Evolutionary conservation across 495 filamentous ascomycete species (phyloP), one percentile per base, ranked within the genome.

Genomic region (Hypomontagnella submonticulosa): DNA sequence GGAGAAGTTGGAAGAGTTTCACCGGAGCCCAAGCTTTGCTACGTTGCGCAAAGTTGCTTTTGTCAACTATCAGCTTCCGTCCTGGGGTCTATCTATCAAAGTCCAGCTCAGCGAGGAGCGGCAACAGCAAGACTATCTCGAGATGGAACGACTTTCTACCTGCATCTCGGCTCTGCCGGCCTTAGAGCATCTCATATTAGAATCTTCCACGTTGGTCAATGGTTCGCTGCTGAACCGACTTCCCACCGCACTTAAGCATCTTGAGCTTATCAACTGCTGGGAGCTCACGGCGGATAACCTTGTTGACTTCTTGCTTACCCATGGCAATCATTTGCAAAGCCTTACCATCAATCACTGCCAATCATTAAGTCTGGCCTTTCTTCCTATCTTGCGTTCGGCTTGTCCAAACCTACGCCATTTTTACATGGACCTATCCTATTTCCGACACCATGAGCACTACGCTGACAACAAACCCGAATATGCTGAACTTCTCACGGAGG

Each of bases 261-360:
- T 97, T 6, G 87, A 88, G 46, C 74, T 96, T 13, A 84, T 85
- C 58, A 93, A 93, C 69, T 96, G 92, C 70, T 85, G 85, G 69
- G 84, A 88, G 11, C 63, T 96, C 0, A 85, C 77, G 2, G 85
- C 89, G 0, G 73, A 82, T 8, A 79, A 83, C 49, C 74, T 97
- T 13, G 71, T 76, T 10, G 57, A 55, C 0, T 95, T 89, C 58
- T 81, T 97, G 13, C 56, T 79, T 4, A 79, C 81, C 1, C 85
- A 88, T 61, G 93, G 92, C 0, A 66, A 74, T 9, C 72, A 84
- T 30, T 77, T 97, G 10, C 81, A 82, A 19, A 80, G 86, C 42
- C 80, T 97, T 10, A 83, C 77, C 10, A 79, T 97, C 2, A 83
- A 88, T 13, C 89, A 96, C 73, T 94, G 94, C 70, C 87, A 88